These are phyloP conservation scores for Xerocomellus chrysenteron DNA, from an alignment of 768 basidiomycete genomes.

Conservation along the genomic window DNA sequence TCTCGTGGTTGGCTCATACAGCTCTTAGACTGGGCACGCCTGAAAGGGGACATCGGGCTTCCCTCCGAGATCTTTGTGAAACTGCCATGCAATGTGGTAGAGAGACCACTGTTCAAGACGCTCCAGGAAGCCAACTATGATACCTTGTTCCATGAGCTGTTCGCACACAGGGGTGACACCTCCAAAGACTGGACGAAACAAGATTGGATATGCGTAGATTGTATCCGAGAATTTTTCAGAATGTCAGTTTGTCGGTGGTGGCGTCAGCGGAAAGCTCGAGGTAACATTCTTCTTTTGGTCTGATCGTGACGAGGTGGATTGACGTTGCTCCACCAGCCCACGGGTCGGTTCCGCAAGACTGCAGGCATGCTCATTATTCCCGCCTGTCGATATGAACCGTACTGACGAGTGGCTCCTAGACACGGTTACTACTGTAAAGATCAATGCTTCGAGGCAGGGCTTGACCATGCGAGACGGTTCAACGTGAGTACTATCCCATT, in stretches of 20 bases:
- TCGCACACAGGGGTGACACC: background rate
- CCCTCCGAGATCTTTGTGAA: background rate
- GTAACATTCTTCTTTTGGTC: background rate
- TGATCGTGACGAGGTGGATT: background rate
- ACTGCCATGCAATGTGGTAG: background rate
- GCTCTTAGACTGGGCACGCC: constrained; percentile 8
- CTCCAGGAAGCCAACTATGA: constrained; percentile 5
- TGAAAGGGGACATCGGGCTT: constrained; percentile 3
- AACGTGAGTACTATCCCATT: background rate
- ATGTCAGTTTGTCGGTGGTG: constrained; percentile 12
- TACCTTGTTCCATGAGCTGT: constrained; percentile 7
- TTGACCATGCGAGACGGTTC: constrained; percentile 11
- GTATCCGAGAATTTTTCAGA: constrained; percentile 6
- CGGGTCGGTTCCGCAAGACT: background rate
- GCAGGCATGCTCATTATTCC: constrained; percentile 5
- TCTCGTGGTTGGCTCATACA: background rate
- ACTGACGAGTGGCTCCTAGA: background rate
- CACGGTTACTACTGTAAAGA: constrained; percentile 13
- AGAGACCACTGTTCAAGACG: constrained; percentile 6
- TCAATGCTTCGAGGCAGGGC: constrained; percentile 8
- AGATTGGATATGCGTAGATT: constrained; percentile 7
- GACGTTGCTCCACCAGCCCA: background rate
- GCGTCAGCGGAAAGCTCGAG: constrained; percentile 6
- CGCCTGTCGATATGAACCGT: background rate
- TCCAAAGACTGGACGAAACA: constrained; percentile 7